Evolutionary conservation across 495 filamentous ascomycete species (phyloP), one percentile per base, ranked within the genome.

Genomic region (Tuber indicum): DNA sequence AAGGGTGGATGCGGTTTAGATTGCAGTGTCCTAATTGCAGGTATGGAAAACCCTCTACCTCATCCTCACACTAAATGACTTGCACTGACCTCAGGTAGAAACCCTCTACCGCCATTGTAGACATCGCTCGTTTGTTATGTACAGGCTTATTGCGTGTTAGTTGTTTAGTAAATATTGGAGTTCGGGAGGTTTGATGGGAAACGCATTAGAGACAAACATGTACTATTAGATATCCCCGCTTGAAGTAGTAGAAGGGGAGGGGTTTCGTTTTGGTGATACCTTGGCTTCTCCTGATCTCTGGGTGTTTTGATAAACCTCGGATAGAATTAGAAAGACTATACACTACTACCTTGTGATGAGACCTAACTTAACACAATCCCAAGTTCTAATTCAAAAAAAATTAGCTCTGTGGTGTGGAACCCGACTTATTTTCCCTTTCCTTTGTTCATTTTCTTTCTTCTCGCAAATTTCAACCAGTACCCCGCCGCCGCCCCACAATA

Each of bases 21-120:
- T 84, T 99, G 82, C 93, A 96, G 85, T 99, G 96, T 87, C 96
- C 96, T 9, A 97, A 97, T 80, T 99, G 96, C 86, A 89, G 96
- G 81, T 95, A 98, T 86, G 74, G n/a, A 62, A n/a, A 62, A 62
- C 26, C 52, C n/a, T n/a, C 52, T 32, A 26, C 52, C 9, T 26
- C n/a, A 62, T 62, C 52, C 16, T n/a, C 9, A 62, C 49, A n/a
- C 23, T 62, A 12, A 2, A 14, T 10, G 39, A 17, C 71, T 66
- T 9, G 42, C 72, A 6, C 79, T 75, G 52, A 44, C 39, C n/a
- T 32, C 12, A 7, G 41, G 14, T 32, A 80, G 78, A 73, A 80
- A 75, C 32, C 78, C 78, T n/a, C 71, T 80, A 46, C 78, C 78
- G 17, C 78, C 78, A 14, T 69, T 80, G 58, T 80, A 80, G 62